Percentiles rank a stretch among this genome's conserved stretches.
Evolutionary conservation across 2,329 filamentous ascomycete species (phyloP).

Genomic region (Dichotomopilus funicola): DNA sequence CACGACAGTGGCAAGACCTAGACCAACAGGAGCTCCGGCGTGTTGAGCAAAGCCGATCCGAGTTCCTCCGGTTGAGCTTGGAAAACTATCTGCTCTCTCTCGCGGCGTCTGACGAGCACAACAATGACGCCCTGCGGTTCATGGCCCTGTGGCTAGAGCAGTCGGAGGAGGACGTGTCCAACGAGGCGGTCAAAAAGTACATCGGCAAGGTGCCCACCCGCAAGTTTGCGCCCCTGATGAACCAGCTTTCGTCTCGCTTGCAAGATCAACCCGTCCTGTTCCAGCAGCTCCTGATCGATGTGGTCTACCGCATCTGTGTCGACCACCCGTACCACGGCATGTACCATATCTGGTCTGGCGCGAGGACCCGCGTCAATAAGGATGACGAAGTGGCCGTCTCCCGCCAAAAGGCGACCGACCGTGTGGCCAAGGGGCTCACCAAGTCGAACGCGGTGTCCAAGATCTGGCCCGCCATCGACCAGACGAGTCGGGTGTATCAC

Average conservation of each 20-base stretch:
- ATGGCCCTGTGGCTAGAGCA: slow-evolving; percentile 91
- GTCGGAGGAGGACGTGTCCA: slow-evolving; percentile 68
- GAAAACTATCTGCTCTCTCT: slow-evolving; percentile 90
- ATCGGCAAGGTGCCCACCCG: slow-evolving; percentile 72
- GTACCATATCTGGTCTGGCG: slow-evolving; percentile 89
- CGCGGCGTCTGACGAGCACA: slow-evolving; percentile 76
- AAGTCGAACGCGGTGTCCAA: slow-evolving; percentile 42
- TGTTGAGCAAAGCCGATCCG: slow-evolving; percentile 66
- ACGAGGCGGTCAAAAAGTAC: slow-evolving; percentile 65
- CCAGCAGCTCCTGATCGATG: slow-evolving; percentile 63
- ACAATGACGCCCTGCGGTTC: slow-evolving; percentile 86
- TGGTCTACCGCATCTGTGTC: slow-evolving; percentile 77
- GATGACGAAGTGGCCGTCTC: slow-evolving; percentile 70
- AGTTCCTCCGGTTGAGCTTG: slow-evolving; percentile 80
- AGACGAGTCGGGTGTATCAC: slow-evolving; percentile 63
- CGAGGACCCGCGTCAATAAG: slow-evolving; percentile 59
- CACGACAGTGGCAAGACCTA: slow-evolving; percentile 83
- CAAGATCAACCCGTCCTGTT: slow-evolving; percentile 65
- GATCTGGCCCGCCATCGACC: slow-evolving; percentile 67
- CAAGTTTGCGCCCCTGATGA: slow-evolving; percentile 91
- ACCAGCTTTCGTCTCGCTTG: slow-evolving; percentile 90
- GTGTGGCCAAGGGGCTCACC: slow-evolving; percentile 56
- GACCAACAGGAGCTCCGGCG: slow-evolving; percentile 82
- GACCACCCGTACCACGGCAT: slow-evolving; percentile 96
- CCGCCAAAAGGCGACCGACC: slow-evolving; percentile 65